phyloP scores from a whole-genome alignment of 1,139 yeast species.

The Yamadazyma sp. region DNA sequence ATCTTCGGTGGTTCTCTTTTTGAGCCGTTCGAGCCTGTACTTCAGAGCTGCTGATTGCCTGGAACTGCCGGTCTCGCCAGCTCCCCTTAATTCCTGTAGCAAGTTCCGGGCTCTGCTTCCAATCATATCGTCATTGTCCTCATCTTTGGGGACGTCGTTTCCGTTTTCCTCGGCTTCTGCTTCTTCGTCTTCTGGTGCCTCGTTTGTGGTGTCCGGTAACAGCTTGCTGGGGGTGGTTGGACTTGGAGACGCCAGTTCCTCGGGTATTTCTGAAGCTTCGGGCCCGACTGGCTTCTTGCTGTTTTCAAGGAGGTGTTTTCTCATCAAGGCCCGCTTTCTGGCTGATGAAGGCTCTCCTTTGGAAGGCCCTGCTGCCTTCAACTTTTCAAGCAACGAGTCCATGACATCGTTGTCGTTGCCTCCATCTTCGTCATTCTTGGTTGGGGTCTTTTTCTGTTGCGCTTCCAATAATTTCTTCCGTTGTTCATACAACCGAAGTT shows the following conservation, averaged over 20 bases:
- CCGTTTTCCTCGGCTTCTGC: not conserved
- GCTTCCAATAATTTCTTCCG: conserved; percentile 64
- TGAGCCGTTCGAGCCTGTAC: conserved; percentile 36
- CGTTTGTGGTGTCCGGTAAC: conserved; percentile 7
- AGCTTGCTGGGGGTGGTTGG: conserved; percentile 8
- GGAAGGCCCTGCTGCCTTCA: conserved; percentile 72
- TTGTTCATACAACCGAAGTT: conserved; percentile 70
- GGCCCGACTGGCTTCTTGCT: conserved; percentile 19
- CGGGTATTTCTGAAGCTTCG: conserved; percentile 2
- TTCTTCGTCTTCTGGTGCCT: conserved; percentile 4
- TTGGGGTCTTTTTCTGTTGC: conserved; percentile 22
- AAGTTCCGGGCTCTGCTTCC: conserved; percentile 62
- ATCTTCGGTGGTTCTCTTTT: conserved; percentile 9
- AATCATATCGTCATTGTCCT: conserved; percentile 21
- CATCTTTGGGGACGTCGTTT: not conserved
- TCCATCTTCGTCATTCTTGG: conserved; percentile 20
- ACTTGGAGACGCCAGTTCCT: conserved; percentile 16
- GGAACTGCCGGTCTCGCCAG: conserved; percentile 18
- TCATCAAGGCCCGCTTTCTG: conserved; percentile 75
- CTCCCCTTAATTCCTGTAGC: conserved; percentile 55
- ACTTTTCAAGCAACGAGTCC: conserved; percentile 71
- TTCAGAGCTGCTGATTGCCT: conserved; percentile 34
- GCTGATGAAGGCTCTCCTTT: conserved; percentile 79
- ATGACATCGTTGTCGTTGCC: conserved; percentile 55
- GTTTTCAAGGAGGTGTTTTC: conserved; percentile 54